Base-by-base conservation (phyloP, 208 protist genomes). In the Herpetomonas muscarum region DNA sequence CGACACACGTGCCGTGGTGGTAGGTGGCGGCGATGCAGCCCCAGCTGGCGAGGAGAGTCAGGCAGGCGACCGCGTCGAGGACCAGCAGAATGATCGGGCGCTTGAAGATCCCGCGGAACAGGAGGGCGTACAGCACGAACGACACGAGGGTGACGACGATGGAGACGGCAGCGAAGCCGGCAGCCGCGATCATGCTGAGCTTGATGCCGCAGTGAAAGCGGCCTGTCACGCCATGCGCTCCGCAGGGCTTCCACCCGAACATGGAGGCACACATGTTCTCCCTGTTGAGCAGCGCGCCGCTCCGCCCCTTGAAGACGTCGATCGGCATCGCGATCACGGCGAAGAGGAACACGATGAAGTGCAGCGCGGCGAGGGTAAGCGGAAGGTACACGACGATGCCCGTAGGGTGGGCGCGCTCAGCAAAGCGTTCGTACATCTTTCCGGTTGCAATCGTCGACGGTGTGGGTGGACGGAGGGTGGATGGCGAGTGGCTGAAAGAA, bases 111-210 rank as follows among this genome's bases (percentile, higher is more conserved):
- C 66, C 55, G 1, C 74, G 15, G 13, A 57, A 29, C 15, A 61
- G 62, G 17, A 70, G 45, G 24, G 68, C 25, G 12, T 76, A 46
- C 22, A 73, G 24, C 21, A 73, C 45, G 22, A 72, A 53, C n/a
- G 42, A 30, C 6, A 53, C 64, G 12, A 76, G 44, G 9, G 67
- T 74, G 29, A 79, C 57, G 29, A 75, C 53, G 42, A 79, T 79
- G 44, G 67, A 79, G 41, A 83, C 69, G 50, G 76, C 65, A 1
- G 67, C 65, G 52, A 83, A 79, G 31, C 71, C 71, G 5, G 67
- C 63, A 9, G 71, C 71, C 30, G 45, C 67, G 36, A 56, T 45
- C 76, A 83, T 79, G 46, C 54, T 67, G 0, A 31, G 47, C 48
- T 55, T 64, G 45, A 74, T 79, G 29, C 56, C 65, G 42, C 61